Evolutionary conservation across 768 basidiomycete genomes (phyloP), one percentile per base, ranked within the genome.

Genomic region (Amanita subjunquillea): DNA sequence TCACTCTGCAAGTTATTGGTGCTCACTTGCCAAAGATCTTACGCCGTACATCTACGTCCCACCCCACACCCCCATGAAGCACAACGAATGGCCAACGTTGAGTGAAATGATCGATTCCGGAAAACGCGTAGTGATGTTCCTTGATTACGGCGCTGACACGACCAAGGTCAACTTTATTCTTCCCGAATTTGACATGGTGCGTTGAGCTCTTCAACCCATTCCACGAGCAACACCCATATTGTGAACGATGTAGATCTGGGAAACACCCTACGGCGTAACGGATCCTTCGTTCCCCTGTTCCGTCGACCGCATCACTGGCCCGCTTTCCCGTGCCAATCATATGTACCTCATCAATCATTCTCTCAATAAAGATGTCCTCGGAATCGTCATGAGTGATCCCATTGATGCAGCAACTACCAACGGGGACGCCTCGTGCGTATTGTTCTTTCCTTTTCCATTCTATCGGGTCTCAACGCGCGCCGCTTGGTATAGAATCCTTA

Each of bases 261-360:
- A 80, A 62, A 74, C 75, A 23, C 79, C 78, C 0, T 81, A 78
- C 61, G 69, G 66, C 42, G 67, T 71, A 5, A 79, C 77, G 3
- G 66, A 81, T 57, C 36, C 69, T 5, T 67, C 58, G 9, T 81
- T 80, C 63, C 77, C 79, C 0, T 82, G 80, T 60, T 68, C 62
- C 17, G 72, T 80, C 25, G 69, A 80, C 55, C 73, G 79, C 34
- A 78, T 70, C 27, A 57, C 57, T n/a, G 79, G 79, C 0, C 74
- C 78, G 5, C 67, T 80, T 20, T 57, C 72, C 4, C 69, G 69
- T 1, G 62, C 62, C 23, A 77, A 79, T 50, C 79, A 82, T 58
- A 75, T 75, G 60, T 77, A 79, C 59, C 64, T 80, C 65, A 77
- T 81, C 62, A 82, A 81, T 59, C 80, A 82, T 56, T 76, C 72